phyloP scores from a whole-genome alignment of 2,329 filamentous ascomycete species.

The Fusarium longipes region DNA sequence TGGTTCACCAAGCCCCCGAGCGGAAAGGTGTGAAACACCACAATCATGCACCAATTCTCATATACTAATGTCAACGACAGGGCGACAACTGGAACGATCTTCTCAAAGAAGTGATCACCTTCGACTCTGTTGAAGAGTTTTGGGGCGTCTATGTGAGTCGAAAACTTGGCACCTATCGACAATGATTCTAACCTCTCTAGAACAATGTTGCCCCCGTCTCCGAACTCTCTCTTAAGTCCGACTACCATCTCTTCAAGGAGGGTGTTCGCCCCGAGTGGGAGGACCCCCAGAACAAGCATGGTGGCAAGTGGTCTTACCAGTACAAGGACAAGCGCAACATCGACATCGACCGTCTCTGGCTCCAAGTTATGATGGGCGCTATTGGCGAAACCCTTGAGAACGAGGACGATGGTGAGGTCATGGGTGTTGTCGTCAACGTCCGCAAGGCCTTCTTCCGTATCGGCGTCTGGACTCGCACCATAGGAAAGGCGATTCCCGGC shows the following conservation, averaged over 20 bases:
- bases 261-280: conserved; percentile 99
- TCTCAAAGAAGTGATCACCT: conserved; percentile 97
- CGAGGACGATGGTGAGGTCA: conserved; percentile 94
- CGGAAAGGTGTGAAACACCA: conserved; percentile 76
- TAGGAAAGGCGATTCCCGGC: conserved; percentile 83
- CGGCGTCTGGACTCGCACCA: conserved; percentile 95
- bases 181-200: conserved; percentile 58
- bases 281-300: conserved; percentile 98
- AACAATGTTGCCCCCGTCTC: conserved; percentile 99
- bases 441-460: conserved; percentile 98
- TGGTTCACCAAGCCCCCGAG: conserved; percentile 99
- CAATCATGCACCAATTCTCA: background rate
- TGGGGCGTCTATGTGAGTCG: conserved; percentile 96
- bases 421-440: conserved; percentile 99
- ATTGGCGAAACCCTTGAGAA: conserved; percentile 98
- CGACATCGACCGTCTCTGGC: conserved; percentile 95
- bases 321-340: conserved; percentile 96
- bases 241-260: conserved; percentile 99
- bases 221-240: conserved; percentile 95
- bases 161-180: conserved; percentile 12
- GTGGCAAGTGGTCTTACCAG: conserved; percentile 98
- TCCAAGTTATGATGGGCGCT: conserved; percentile 94
- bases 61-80: conserved; percentile 58
- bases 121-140: conserved; percentile 98
- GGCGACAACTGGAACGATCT: conserved; percentile 99